These are phyloP conservation scores for Lepiota venenata DNA, from an alignment of 768 basidiomycete genomes.

Conservation along the genomic window DNA sequence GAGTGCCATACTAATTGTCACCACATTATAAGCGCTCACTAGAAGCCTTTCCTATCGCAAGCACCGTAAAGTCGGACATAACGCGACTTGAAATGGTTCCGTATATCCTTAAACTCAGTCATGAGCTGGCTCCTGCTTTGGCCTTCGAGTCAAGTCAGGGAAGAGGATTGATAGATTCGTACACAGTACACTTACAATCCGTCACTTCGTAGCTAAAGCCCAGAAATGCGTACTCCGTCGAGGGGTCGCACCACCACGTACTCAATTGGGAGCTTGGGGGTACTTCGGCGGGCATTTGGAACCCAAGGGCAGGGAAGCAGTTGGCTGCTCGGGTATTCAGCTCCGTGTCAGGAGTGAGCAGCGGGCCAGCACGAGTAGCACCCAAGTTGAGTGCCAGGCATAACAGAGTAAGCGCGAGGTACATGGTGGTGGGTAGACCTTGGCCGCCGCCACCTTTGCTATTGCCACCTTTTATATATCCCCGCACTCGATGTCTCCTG, in stretches of 20 bases:
- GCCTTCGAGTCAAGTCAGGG: conserved; percentile 26
- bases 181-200: conserved; percentile 35
- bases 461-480: too few species aligned
- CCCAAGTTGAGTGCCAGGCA: background rate
- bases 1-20: background rate
- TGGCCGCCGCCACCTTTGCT: too few species aligned
- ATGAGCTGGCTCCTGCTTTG: conserved; percentile 41
- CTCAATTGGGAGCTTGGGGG: conserved; percentile 29
- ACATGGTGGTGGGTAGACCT: background rate
- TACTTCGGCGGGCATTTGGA: conserved; percentile 41
- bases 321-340: background rate
- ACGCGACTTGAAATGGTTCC: conserved; percentile 44
- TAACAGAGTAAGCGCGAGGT: background rate
- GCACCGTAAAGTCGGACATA: conserved; percentile 47
- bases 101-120: conserved; percentile 52
- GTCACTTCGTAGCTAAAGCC: conserved; percentile 66
- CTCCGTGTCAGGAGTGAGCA: background rate
- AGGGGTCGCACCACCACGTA: conserved; percentile 51
- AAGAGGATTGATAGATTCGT: background rate
- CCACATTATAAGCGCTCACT: conserved; percentile 18
- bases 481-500: too few species aligned
- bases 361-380: background rate
- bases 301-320: conserved; percentile 35
- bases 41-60: conserved; percentile 34
- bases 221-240: conserved; percentile 58